Evolutionary conservation across 2,329 filamentous ascomycete species (phyloP).

Genomic region (Fusarium torulosum): DNA sequence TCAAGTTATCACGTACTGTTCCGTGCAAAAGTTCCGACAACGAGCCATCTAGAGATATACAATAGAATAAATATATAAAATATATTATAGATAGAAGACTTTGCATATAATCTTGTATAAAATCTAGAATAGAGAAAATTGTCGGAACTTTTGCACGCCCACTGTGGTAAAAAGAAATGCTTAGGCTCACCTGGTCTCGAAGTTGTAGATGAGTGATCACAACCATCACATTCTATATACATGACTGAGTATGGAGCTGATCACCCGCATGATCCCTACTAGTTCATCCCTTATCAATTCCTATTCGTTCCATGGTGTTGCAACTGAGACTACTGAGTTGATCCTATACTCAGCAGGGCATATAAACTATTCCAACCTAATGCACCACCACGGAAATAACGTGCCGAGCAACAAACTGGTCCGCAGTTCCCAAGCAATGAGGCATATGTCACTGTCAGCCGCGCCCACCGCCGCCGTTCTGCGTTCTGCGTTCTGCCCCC

Average conservation of each 20-base stretch:
- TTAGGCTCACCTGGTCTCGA: not conserved
- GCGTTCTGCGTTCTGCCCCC: too few species aligned
- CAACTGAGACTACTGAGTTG: not conserved
- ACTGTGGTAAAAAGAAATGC: too few species aligned
- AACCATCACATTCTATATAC: not conserved
- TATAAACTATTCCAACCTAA: conserved; percentile 6
- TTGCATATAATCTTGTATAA: too few species aligned
- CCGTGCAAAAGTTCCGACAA: too few species aligned
- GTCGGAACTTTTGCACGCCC: too few species aligned
- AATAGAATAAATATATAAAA: too few species aligned
- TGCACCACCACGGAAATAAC: conserved; percentile 36
- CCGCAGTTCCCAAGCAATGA: conserved; percentile 11
- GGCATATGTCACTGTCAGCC: conserved; percentile 5
- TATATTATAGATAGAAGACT: too few species aligned
- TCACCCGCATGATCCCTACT: conserved; percentile 4
- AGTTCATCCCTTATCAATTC: not conserved
- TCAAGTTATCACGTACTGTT: not conserved
- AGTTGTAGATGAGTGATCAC: not conserved
- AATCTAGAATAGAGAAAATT: too few species aligned
- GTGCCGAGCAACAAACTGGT: conserved; percentile 28
- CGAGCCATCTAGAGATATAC: too few species aligned
- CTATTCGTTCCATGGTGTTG: not conserved
- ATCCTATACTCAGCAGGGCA: conserved; percentile 7
- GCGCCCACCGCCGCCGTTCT: not conserved
- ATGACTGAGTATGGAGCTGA: not conserved